Conservation (phyloP, 164 flowering plant species). For the Protea cynaroides region DNA sequence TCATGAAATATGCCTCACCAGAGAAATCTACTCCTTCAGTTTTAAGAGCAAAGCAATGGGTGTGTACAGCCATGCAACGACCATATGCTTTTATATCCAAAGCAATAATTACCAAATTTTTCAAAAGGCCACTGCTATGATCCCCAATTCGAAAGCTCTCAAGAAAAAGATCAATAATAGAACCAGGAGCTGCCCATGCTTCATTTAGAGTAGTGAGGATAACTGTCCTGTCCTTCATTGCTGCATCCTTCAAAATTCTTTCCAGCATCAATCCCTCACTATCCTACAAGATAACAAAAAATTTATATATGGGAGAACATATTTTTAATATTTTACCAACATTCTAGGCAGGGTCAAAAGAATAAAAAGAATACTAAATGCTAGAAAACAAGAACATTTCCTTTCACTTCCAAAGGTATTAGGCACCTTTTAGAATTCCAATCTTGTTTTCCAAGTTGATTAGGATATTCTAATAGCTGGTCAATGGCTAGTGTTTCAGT, state of each 20-base stretch:
- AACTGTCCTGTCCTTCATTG: conserved; percentile 24
- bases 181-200: conserved; percentile 12
- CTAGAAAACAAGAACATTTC: neutral
- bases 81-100: conserved; percentile 64
- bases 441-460: too few species aligned
- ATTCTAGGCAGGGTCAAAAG: too few species aligned
- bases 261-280: conserved; percentile 8
- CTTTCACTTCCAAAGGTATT: too few species aligned
- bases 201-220: conserved; percentile 15
- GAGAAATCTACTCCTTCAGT: conserved; percentile 64
- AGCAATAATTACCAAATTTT: conserved; percentile 68
- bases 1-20: conserved; percentile 75
- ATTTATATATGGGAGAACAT: neutral
- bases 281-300: conserved; percentile 7
- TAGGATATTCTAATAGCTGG: too few species aligned
- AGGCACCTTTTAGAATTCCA: too few species aligned
- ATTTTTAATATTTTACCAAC: neutral
- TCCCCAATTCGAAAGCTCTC: conserved; percentile 16
- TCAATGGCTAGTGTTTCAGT: too few species aligned
- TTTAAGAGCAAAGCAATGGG: conserved; percentile 59
- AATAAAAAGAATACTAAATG: too few species aligned
- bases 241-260: conserved; percentile 17
- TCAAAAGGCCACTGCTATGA: conserved; percentile 12
- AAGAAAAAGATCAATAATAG: neutral
- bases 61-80: conserved; percentile 50